Percentiles rank a stretch among this genome's conserved stretches.
These are phyloP conservation scores for Teratosphaeria zuluensis DNA, from an alignment of 2,329 filamentous ascomycete species.

Conservation along the genomic window DNA sequence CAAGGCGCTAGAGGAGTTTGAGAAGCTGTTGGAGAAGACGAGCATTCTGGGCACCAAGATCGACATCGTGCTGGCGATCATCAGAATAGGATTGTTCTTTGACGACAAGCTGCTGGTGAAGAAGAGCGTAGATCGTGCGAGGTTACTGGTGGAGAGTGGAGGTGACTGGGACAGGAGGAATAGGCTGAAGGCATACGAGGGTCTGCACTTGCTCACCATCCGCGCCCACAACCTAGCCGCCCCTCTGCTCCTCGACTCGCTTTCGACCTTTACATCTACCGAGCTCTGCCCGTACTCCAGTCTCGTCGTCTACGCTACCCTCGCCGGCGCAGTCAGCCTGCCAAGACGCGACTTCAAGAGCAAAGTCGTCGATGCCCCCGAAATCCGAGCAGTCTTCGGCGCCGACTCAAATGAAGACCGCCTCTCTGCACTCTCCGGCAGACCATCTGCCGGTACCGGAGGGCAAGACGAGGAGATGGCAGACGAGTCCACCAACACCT, in stretches of 20 bases:
- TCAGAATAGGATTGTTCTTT: conserved; percentile 92
- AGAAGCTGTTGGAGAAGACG: conserved; percentile 94
- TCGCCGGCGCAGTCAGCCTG: conserved; percentile 85
- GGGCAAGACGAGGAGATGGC: conserved; percentile 62
- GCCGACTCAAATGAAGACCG: conserved; percentile 67
- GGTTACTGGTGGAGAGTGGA: conserved; percentile 81
- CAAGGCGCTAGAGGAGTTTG: conserved; percentile 84
- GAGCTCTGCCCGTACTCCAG: conserved; percentile 95
- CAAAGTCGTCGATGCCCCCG: conserved; percentile 95
- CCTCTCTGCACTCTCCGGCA: conserved; percentile 69
- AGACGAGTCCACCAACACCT: conserved; percentile 7
- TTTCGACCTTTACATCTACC: conserved; percentile 97
- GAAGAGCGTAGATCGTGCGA: conserved; percentile 86
- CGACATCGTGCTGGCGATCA: conserved; percentile 90
- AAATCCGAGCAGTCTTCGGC: conserved; percentile 94
- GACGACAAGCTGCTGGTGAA: conserved; percentile 86
- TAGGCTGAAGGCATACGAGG: conserved; percentile 96
- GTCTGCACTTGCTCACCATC: conserved; percentile 82
- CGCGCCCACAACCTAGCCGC: conserved; percentile 85
- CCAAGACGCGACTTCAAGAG: conserved; percentile 98
- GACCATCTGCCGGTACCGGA: conserved; percentile 69
- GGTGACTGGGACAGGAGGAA: conserved; percentile 99
- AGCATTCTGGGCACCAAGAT: conserved; percentile 94
- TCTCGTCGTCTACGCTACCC: conserved; percentile 88
- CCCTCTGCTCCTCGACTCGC: conserved; percentile 86